phyloP scores from a whole-genome alignment of 2,329 filamentous ascomycete genomes.

The Phialophora expanda region DNA sequence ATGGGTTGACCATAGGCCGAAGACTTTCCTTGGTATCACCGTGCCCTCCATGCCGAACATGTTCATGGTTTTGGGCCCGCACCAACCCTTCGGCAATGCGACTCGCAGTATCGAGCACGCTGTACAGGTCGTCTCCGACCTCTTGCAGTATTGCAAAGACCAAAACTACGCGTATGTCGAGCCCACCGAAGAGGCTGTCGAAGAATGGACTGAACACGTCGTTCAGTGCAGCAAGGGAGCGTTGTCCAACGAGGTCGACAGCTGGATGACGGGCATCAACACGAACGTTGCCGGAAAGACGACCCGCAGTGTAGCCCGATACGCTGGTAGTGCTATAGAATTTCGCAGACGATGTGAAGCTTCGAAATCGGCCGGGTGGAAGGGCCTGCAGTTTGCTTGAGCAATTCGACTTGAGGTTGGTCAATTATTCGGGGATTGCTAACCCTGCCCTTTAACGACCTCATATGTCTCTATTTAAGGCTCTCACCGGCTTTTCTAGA shows the following conservation, averaged over 20 bases:
- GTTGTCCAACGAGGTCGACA: conserved; percentile 49
- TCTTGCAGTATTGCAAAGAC: conserved; percentile 40
- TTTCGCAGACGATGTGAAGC: conserved; percentile 43
- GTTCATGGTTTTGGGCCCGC: conserved; percentile 60
- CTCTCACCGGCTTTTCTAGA: too few relatives aligned
- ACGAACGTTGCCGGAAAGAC: conserved; percentile 56
- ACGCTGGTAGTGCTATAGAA: conserved; percentile 53
- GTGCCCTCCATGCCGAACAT: conserved; percentile 54
- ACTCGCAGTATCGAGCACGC: conserved; percentile 43
- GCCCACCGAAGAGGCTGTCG: conserved; percentile 49
- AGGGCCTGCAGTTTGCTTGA: neutral
- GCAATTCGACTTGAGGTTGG: neutral
- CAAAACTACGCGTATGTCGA: conserved; percentile 41
- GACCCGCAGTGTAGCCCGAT: conserved; percentile 54
- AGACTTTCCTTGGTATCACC: conserved; percentile 35
- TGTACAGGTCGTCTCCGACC: conserved; percentile 47
- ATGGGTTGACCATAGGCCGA: conserved; percentile 1
- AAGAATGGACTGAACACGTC: conserved; percentile 57
- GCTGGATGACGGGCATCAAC: conserved; percentile 63
- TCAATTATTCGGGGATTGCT: too few relatives aligned
- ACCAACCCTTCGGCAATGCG: conserved; percentile 47
- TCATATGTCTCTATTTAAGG: too few relatives aligned
- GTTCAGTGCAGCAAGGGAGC: conserved; percentile 53
- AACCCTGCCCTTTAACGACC: too few relatives aligned
- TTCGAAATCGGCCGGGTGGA: neutral